These are phyloP conservation scores for Metschnikowia dekortorum DNA, from an alignment of 805 yeast genomes.

Conservation along the genomic window DNA sequence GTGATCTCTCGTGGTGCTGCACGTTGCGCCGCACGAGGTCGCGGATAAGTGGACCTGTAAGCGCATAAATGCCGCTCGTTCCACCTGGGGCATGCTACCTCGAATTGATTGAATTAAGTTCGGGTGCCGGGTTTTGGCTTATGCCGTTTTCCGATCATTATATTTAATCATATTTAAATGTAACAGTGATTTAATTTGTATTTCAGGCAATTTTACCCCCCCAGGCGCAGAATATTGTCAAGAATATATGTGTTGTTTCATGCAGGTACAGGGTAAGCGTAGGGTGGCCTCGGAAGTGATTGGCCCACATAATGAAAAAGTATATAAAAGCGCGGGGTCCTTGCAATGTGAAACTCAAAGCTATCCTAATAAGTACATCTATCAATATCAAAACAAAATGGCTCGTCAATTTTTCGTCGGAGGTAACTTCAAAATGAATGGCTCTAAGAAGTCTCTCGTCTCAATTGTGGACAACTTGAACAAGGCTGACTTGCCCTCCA, in stretches of 20 bases:
- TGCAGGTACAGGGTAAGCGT: constrained; percentile 5
- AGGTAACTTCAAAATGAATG: constrained; percentile 99
- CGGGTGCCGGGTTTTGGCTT: background rate
- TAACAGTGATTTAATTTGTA: background rate
- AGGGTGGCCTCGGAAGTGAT: constrained; percentile 10
- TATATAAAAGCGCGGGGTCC: constrained; percentile 7
- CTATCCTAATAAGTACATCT: background rate
- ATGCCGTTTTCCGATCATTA: too few relatives aligned
- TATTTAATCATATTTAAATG: background rate
- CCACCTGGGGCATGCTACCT: background rate
- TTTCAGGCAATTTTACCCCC: background rate
- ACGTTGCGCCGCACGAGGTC: background rate
- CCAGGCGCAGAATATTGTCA: constrained; percentile 1
- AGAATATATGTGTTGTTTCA: background rate
- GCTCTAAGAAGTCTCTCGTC: constrained; percentile 80
- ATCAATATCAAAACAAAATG: constrained; percentile 30
- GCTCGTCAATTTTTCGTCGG: constrained; percentile 96
- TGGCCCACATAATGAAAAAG: constrained; percentile 10
- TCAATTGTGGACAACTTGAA: constrained; percentile 81
- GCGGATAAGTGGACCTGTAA: background rate
- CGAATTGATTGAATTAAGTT: background rate
- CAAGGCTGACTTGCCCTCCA: constrained; percentile 64
- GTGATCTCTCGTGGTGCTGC: background rate
- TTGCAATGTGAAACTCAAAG: background rate
- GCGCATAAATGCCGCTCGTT: constrained; percentile 2